Percentiles rank a stretch among this genome's conserved stretches.
Evolutionary conservation across 139 green algal species (phyloP).

Genomic region (Coelastrella sp.): DNA sequence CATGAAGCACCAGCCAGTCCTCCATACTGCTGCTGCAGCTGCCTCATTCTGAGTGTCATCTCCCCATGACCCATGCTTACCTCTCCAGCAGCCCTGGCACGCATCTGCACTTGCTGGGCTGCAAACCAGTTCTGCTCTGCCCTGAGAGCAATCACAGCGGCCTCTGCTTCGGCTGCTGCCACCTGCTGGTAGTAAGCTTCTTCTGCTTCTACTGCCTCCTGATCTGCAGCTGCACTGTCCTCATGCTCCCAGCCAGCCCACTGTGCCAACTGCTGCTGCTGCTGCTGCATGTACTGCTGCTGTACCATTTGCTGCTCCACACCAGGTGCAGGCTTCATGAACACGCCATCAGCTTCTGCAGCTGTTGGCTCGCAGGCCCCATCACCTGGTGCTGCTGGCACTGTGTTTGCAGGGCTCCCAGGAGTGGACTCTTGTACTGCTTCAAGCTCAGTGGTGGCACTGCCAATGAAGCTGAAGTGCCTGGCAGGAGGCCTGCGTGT

Average conservation of each 20-base stretch:
- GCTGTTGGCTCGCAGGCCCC: slow-evolving; percentile 3
- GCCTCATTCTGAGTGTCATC: neutral
- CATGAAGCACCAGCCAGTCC: neutral
- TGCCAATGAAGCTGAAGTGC: slow-evolving; percentile 32
- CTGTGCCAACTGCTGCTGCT: neutral
- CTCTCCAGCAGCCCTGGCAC: neutral
- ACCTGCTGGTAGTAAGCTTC: slow-evolving; percentile 18
- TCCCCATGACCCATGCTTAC: neutral
- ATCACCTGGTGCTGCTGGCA: neutral
- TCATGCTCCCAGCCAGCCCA: neutral
- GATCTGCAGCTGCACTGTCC: neutral
- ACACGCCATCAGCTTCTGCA: neutral
- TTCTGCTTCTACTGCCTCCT: slow-evolving; percentile 14
- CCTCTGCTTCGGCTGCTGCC: slow-evolving; percentile 11
- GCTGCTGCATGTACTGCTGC: slow-evolving; percentile 38
- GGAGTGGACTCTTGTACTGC: neutral
- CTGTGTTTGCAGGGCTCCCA: neutral
- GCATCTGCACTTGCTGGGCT: slow-evolving; percentile 15
- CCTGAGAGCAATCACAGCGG: neutral
- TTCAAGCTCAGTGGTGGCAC: neutral
- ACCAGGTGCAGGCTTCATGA: neutral
- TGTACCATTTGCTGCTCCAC: neutral
- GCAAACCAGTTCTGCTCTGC: neutral
- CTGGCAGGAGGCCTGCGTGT: slow-evolving; percentile 18
- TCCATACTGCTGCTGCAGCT: slow-evolving; percentile 19